Evolutionary conservation across 768 basidiomycete species (phyloP).

Genomic region (Pleurotus tuber-regium): DNA sequence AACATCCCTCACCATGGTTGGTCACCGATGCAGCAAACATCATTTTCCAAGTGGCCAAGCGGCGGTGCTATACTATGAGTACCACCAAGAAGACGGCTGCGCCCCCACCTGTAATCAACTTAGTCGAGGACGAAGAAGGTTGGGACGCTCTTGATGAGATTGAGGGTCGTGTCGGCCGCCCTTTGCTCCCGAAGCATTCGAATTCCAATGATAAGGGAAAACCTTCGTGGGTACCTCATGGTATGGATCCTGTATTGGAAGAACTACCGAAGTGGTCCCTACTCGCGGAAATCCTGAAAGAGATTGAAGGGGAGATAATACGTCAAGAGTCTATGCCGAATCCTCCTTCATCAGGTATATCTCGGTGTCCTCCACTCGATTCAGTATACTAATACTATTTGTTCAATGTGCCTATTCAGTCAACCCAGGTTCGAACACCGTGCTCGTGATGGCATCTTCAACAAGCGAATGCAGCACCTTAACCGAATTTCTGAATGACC

Average conservation of each 20-base stretch:
- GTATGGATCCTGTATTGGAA: slow-evolving; percentile 84
- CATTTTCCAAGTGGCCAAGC: slow-evolving; percentile 78
- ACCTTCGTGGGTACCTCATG: slow-evolving; percentile 67
- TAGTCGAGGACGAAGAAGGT: slow-evolving; percentile 71
- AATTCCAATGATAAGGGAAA: slow-evolving; percentile 20
- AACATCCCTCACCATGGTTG: slow-evolving; percentile 85
- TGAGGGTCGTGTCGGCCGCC: slow-evolving; percentile 31
- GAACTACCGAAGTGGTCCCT: slow-evolving; percentile 94
- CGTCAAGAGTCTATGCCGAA: slow-evolving; percentile 46
- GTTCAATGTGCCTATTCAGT: slow-evolving; percentile 19
- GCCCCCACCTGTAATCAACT: slow-evolving; percentile 33
- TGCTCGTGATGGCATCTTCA: slow-evolving; percentile 88
- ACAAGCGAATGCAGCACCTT: slow-evolving; percentile 70
- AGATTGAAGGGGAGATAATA: slow-evolving; percentile 86
- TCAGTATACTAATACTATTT: not conserved
- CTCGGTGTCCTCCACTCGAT: not conserved
- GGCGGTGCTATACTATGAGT: slow-evolving; percentile 69
- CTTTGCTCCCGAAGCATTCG: slow-evolving; percentile 15
- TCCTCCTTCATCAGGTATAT: slow-evolving; percentile 22
- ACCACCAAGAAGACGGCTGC: slow-evolving; percentile 20
- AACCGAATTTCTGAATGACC: slow-evolving; percentile 73
- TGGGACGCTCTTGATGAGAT: slow-evolving; percentile 73
- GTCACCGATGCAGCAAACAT: slow-evolving; percentile 88
- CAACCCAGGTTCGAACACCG: slow-evolving; percentile 61
- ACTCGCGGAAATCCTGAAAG: slow-evolving; percentile 80